Conservation (phyloP, 1,284 basidiomycete genomes). For the Gomphus bonarii region DNA sequence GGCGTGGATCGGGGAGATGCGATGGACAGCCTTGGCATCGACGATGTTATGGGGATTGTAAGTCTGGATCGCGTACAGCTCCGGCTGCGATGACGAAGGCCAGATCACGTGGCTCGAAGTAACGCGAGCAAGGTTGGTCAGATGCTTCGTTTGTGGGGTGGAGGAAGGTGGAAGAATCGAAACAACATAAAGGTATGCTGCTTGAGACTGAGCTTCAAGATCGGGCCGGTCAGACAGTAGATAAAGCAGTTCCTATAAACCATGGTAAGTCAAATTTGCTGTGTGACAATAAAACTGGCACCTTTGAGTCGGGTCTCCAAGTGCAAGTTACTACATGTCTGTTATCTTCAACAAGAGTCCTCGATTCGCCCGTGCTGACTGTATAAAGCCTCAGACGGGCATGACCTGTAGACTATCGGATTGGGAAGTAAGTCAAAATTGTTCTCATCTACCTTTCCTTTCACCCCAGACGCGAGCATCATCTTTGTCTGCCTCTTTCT, state of each 20-base stretch:
- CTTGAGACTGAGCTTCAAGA: conserved; percentile 7
- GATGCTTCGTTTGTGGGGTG: background rate
- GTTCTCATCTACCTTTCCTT: conserved; percentile 5
- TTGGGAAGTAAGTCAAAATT: background rate
- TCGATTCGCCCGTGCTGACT: conserved; percentile 11
- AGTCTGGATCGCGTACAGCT: conserved; percentile 9
- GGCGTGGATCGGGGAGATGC: background rate
- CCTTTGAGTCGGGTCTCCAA: conserved; percentile 15
- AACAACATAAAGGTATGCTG: conserved; percentile 7
- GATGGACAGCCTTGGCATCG: conserved; percentile 9
- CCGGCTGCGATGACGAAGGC: background rate
- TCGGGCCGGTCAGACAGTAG: background rate
- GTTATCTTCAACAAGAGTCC: conserved; percentile 10
- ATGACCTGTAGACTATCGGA: background rate
- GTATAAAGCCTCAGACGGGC: conserved; percentile 12
- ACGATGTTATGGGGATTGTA: conserved; percentile 8
- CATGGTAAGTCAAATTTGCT: background rate
- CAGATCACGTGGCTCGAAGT: background rate
- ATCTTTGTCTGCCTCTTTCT: conserved; percentile 14
- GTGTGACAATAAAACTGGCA: background rate
- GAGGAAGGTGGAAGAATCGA: background rate
- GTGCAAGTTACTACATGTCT: conserved; percentile 9
- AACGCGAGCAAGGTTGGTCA: background rate
- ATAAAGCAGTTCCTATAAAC: background rate
- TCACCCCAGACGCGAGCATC: conserved; percentile 15